These are phyloP conservation scores for Athelia sp. DNA, from an alignment of 1,284 basidiomycete genomes.

Conservation along the genomic window DNA sequence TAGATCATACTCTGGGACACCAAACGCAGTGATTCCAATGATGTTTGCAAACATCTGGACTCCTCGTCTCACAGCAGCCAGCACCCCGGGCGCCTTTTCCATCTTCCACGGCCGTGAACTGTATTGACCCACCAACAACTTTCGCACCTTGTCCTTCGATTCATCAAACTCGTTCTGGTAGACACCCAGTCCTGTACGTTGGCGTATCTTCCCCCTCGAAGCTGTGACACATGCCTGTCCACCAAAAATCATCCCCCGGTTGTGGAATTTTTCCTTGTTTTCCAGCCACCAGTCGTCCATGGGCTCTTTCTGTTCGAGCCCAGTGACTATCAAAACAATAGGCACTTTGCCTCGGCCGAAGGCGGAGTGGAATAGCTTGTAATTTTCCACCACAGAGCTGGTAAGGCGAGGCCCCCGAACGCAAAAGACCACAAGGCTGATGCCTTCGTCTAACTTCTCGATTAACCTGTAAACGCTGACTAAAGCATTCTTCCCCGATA, in stretches of 20 bases:
- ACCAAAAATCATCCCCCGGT: slow-evolving; percentile 10
- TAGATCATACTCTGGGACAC: too few species aligned
- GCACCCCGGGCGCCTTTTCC: too few species aligned
- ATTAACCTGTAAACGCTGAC: not conserved
- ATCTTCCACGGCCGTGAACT: too few species aligned
- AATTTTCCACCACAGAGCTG: not conserved
- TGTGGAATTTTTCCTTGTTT: slow-evolving; percentile 4
- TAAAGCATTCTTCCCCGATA: not conserved
- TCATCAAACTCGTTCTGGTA: not conserved
- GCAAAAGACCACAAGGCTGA: slow-evolving; percentile 7
- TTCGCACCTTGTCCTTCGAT: not conserved
- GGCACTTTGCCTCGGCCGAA: slow-evolving; percentile 7
- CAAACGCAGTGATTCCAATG: too few species aligned
- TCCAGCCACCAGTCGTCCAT: slow-evolving; percentile 12
- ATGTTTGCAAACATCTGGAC: too few species aligned
- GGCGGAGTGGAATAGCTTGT: not conserved
- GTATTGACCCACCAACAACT: not conserved
- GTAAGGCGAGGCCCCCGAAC: slow-evolving; percentile 5
- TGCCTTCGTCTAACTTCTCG: slow-evolving; percentile 1
- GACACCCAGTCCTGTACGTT: not conserved
- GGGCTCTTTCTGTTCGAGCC: slow-evolving; percentile 4
- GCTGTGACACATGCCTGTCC: slow-evolving; percentile 24
- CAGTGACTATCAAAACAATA: slow-evolving; percentile 7
- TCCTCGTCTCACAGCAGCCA: too few species aligned
- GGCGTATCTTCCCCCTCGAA: not conserved